Evolutionary conservation across 345 rosid species (phyloP).

Genomic region (Brassica incana): DNA sequence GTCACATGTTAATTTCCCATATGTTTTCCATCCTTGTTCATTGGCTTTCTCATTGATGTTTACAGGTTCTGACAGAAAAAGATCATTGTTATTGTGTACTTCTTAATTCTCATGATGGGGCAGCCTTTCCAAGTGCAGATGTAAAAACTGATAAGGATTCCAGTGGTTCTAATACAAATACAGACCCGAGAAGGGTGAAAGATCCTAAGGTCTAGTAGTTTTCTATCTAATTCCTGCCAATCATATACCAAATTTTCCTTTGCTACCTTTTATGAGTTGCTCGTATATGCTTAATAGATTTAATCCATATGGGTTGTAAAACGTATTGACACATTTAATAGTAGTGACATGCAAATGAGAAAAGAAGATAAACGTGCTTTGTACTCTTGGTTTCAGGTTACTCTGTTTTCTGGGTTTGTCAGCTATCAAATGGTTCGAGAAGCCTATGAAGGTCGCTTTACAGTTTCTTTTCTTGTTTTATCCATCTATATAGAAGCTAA

Average conservation of each 20-base stretch:
- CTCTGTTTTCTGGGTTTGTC: slow-evolving; percentile 96
- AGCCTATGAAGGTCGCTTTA: slow-evolving; percentile 79
- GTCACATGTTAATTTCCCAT: neutral
- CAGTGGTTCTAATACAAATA: slow-evolving; percentile 41
- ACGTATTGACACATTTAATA: slow-evolving; percentile 4
- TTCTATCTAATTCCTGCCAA: slow-evolving; percentile 11
- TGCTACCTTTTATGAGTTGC: slow-evolving; percentile 13
- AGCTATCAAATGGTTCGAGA: slow-evolving; percentile 99
- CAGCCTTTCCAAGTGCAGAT: slow-evolving; percentile 76
- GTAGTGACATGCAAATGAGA: neutral
- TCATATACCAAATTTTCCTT: neutral
- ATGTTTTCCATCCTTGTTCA: slow-evolving; percentile 16
- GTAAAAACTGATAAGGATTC: slow-evolving; percentile 52
- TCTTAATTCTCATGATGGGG: slow-evolving; percentile 90
- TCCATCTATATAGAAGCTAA: neutral
- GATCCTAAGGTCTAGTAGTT: slow-evolving; percentile 65
- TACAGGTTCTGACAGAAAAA: slow-evolving; percentile 80
- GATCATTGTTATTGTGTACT: slow-evolving; percentile 95
- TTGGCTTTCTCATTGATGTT: slow-evolving; percentile 18
- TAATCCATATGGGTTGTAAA: neutral
- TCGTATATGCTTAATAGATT: neutral
- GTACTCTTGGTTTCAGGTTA: slow-evolving; percentile 65
- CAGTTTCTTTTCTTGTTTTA: neutral
- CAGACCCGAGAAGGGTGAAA: slow-evolving; percentile 43
- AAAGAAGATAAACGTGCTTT: neutral